Evolutionary conservation across 140 eudicot species (phyloP).

Genomic region (Oenanthe javanica): DNA sequence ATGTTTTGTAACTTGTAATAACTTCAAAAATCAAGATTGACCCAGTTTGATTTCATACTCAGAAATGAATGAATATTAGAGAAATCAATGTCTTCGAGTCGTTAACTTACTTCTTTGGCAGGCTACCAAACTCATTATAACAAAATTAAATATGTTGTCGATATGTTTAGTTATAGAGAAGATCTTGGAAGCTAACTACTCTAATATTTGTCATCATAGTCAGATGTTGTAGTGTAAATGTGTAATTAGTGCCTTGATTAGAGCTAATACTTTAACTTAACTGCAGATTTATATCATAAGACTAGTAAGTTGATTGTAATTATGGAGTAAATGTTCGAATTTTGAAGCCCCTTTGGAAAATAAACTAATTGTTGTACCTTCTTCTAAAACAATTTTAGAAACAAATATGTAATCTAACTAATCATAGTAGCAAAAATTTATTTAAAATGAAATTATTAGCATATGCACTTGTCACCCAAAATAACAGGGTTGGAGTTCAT

Average conservation of each 20-base stretch:
- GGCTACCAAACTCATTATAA: slow-evolving; percentile 1
- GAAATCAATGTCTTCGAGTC: not conserved
- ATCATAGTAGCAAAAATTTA: too few relatives aligned
- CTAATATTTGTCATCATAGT: not conserved
- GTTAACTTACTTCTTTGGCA: slow-evolving; percentile 9
- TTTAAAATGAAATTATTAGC: too few relatives aligned
- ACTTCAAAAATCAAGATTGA: not conserved
- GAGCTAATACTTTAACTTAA: not conserved
- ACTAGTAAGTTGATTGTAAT: not conserved
- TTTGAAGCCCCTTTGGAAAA: not conserved
- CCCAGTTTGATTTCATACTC: not conserved
- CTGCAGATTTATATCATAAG: not conserved
- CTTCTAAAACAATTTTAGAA: not conserved
- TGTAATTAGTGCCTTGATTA: not conserved
- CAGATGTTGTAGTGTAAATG: too few relatives aligned
- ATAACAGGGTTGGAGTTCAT: too few relatives aligned
- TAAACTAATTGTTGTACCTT: not conserved
- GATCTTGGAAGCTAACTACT: not conserved
- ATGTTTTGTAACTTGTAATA: not conserved
- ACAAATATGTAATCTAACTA: too few relatives aligned
- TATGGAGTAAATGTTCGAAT: not conserved
- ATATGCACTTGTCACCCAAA: not conserved
- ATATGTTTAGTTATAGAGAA: not conserved
- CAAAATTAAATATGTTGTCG: not conserved
- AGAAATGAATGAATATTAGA: not conserved